Base-by-base conservation (phyloP, 2,329 filamentous ascomycete genomes). In the Arthrinium phaeospermum region DNA sequence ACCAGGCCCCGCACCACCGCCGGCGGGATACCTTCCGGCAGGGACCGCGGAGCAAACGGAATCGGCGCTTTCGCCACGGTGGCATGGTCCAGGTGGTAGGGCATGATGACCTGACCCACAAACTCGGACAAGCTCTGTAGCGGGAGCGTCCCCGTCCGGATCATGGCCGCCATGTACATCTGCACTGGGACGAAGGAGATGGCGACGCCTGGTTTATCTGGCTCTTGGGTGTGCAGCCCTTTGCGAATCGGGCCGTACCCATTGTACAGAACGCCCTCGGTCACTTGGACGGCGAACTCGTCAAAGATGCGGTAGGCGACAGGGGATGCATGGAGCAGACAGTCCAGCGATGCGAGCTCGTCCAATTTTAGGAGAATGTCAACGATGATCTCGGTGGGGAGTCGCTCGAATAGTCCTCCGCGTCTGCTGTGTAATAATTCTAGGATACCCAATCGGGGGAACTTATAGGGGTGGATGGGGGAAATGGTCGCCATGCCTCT, bases 81-180 rank as follows among this genome's bases (percentile, higher is more conserved):
- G 37, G 37, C 37, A 10, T 37, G 6, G 37, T 41, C 37, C 37
- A 41, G 7, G 1, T 51, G 49, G n/a, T 13, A 51, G 8, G 49
- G 49, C 8, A 51, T 13, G n/a, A 51, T 51, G 49, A 51, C 49
- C 1, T 10, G 49, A 13, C 10, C n/a, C 12, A 51, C 22, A 6
- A 71, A 67, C 6, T 49, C 57, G 7, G 30, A 16, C 30, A 67
- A 27, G 10, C n/a, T 49, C 24, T 34, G 34, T 14, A 45, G 53
- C 24, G 70, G 70, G n/a, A 71, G n/a, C 3, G 53, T 61, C 10
- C 16, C 27, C n/a, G 70, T 14, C 27, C 70, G 70, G 14, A 41
- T 30, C 19, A 67, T 30, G 24, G 37, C 70, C 16, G 46, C 22
- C 22, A 71, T 1, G 13, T 37, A 45, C 13, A 67, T 46, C 1